Percentiles rank a stretch among this genome's conserved stretches.
Conservation (phyloP, 1,284 basidiomycete species). For the Macrocybe sp. region DNA sequence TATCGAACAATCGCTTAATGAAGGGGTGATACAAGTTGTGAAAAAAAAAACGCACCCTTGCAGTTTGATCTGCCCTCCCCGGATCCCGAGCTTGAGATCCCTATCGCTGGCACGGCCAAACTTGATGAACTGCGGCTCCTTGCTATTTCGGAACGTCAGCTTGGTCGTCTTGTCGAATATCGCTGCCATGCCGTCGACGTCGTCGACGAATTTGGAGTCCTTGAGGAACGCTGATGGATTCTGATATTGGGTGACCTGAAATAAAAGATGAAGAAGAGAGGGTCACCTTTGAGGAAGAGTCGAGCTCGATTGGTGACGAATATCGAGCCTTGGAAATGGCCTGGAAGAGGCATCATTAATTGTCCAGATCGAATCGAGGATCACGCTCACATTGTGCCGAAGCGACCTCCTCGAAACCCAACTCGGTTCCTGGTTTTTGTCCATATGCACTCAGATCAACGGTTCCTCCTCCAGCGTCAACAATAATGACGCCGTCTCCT, state of each 20-base stretch:
- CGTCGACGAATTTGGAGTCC: slow-evolving; percentile 27
- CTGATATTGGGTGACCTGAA: neutral
- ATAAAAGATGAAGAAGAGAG: neutral
- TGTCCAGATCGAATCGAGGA: slow-evolving; percentile 6
- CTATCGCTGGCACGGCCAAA: slow-evolving; percentile 42
- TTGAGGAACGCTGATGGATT: slow-evolving; percentile 19
- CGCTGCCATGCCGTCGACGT: slow-evolving; percentile 31
- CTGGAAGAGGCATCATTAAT: slow-evolving; percentile 10
- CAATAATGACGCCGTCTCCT: slow-evolving; percentile 36
- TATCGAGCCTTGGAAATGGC: slow-evolving; percentile 28
- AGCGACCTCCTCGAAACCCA: slow-evolving; percentile 11
- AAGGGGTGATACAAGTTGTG: too few relatives aligned
- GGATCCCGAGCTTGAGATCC: slow-evolving; percentile 36
- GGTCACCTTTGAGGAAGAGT: slow-evolving; percentile 24
- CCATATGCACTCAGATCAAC: slow-evolving; percentile 26
- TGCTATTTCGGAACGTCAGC: slow-evolving; percentile 31
- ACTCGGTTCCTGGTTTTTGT: neutral
- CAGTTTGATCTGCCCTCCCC: slow-evolving; percentile 42
- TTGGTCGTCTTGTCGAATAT: slow-evolving; percentile 44
- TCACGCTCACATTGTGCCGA: slow-evolving; percentile 7
- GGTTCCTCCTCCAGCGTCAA: slow-evolving; percentile 49
- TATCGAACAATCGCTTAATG: neutral
- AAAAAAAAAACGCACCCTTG: slow-evolving; percentile 25
- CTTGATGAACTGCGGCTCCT: slow-evolving; percentile 37
- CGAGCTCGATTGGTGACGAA: slow-evolving; percentile 25